Percentiles rank a stretch among this genome's conserved stretches.
phyloP scores from a whole-genome alignment of 345 rosid species.

The Reutealis trisperma region DNA sequence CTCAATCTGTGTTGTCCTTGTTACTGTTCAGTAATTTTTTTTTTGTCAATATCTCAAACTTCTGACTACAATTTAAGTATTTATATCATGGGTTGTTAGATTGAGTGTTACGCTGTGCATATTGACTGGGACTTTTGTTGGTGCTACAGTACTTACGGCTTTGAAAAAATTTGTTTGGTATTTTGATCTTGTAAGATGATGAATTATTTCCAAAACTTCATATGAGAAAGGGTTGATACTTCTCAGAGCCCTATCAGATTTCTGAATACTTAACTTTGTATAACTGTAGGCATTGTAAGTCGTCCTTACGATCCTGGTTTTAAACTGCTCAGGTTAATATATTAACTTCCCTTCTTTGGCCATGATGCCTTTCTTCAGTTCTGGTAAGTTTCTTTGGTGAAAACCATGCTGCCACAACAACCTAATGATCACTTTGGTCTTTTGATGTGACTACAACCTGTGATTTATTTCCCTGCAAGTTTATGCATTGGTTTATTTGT shows the following conservation, averaged over 20 bases:
- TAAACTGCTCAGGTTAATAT: neutral
- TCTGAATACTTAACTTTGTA: neutral
- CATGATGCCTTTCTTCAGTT: neutral
- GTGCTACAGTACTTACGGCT: neutral
- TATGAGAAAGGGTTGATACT: neutral
- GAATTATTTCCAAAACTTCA: neutral
- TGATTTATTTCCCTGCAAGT: neutral
- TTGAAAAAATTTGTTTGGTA: neutral
- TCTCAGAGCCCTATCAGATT: neutral
- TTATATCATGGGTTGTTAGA: neutral
- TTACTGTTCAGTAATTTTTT: neutral
- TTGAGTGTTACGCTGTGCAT: neutral
- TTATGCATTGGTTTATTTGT: neutral
- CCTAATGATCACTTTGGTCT: neutral
- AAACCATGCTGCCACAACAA: neutral
- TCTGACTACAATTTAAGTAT: neutral
- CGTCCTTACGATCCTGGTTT: neutral
- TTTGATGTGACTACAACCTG: neutral
- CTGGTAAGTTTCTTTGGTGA: neutral
- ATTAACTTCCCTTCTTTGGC: neutral
- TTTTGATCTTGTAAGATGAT: neutral
- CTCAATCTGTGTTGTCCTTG: neutral
- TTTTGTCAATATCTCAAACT: neutral
- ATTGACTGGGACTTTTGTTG: neutral
- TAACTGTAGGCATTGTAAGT: neutral